Conservation (phyloP, 257 asterid genomes). For the Coffea canephora region DNA sequence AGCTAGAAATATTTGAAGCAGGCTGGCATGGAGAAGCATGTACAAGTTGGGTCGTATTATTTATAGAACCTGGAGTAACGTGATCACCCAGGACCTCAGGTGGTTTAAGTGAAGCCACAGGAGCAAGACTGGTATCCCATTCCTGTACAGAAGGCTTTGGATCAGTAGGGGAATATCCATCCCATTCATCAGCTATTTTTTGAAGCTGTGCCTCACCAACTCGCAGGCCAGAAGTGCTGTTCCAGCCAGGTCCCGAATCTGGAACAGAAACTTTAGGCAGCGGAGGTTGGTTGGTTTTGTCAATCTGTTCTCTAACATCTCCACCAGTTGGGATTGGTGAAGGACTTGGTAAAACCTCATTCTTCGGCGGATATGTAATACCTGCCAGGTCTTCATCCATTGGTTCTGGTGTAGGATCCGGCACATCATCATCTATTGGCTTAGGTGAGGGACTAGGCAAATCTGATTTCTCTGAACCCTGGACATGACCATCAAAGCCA, state of each 20-base stretch:
- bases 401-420: constrained; percentile 10
- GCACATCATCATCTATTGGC: constrained; percentile 14
- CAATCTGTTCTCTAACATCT: constrained; percentile 33
- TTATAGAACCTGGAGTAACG: constrained; percentile 15
- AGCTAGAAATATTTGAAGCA: constrained; percentile 30
- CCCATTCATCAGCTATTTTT: constrained; percentile 44
- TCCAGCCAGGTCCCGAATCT: constrained; percentile 52
- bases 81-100: constrained; percentile 33
- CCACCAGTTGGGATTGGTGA: constrained; percentile 44
- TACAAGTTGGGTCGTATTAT: constrained; percentile 18
- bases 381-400: not conserved
- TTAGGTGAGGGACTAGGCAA: constrained; percentile 19
- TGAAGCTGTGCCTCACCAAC: constrained; percentile 48
- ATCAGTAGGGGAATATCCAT: constrained; percentile 25
- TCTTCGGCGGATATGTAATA: constrained; percentile 38
- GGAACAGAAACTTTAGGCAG: constrained; percentile 34
- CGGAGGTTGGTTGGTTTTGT: constrained; percentile 40
- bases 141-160: constrained; percentile 32
- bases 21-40: constrained; percentile 32
- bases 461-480: constrained; percentile 23
- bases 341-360: constrained; percentile 28
- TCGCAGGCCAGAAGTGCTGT: constrained; percentile 31
- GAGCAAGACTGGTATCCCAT: constrained; percentile 39
- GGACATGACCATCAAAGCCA: constrained; percentile 20
- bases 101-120: constrained; percentile 34